Conservation (phyloP, 2,329 filamentous ascomycete genomes). For the Ophiosphaerella korrae region DNA sequence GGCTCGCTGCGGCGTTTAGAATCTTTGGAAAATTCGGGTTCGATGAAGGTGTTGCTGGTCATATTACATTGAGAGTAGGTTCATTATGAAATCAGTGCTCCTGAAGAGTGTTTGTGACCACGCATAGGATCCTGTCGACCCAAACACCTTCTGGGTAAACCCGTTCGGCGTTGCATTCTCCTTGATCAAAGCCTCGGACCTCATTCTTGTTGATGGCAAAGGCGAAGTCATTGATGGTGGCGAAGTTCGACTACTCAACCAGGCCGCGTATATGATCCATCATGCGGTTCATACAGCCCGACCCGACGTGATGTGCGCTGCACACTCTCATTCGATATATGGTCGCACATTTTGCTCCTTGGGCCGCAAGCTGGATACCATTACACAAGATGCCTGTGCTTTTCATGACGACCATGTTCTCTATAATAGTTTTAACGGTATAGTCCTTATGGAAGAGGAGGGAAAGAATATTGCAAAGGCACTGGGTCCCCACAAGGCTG, state of each 20-base stretch:
- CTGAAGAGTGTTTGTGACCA: slow-evolving; percentile 3
- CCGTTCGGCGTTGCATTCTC: slow-evolving; percentile 68
- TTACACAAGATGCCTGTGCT: slow-evolving; percentile 62
- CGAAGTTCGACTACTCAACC: slow-evolving; percentile 40
- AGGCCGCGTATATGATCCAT: slow-evolving; percentile 65
- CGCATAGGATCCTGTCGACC: slow-evolving; percentile 60
- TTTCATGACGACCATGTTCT: slow-evolving; percentile 61
- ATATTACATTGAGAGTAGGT: slow-evolving; percentile 63
- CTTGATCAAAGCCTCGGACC: slow-evolving; percentile 66
- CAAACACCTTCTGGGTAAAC: slow-evolving; percentile 69
- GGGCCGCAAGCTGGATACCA: slow-evolving; percentile 63
- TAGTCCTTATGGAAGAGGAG: slow-evolving; percentile 60
- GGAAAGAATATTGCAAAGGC: slow-evolving; percentile 57
- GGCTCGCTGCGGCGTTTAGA: slow-evolving; percentile 46
- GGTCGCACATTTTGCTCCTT: slow-evolving; percentile 67
- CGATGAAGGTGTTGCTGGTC: slow-evolving; percentile 60
- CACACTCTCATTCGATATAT: slow-evolving; percentile 64
- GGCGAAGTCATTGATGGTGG: slow-evolving; percentile 70
- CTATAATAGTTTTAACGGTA: slow-evolving; percentile 59
- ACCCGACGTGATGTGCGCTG: slow-evolving; percentile 63
- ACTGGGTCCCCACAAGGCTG: slow-evolving; percentile 58
- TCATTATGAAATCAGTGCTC: background rate
- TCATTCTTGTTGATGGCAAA: slow-evolving; percentile 68
- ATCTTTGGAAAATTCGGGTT: slow-evolving; percentile 49
- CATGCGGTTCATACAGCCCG: slow-evolving; percentile 63